phyloP scores from a whole-genome alignment of 495 filamentous ascomycete genomes.

The Alectoria sarmentosa region DNA sequence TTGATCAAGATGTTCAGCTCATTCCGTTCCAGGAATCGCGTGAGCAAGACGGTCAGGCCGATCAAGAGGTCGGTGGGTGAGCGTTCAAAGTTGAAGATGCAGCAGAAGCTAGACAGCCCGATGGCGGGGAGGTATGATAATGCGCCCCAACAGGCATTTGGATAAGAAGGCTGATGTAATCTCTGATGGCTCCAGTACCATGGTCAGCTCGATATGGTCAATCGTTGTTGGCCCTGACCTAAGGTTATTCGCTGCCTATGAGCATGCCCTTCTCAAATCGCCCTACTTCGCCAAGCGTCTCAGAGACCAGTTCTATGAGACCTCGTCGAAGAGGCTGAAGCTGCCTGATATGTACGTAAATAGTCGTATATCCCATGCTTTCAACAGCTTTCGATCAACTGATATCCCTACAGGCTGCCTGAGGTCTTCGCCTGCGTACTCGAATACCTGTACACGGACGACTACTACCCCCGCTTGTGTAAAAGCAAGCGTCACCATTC shows the following conservation, averaged over 20 bases:
- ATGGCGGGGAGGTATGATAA: slow-evolving; percentile 41
- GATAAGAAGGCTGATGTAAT: slow-evolving; percentile 27
- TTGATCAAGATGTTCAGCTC: slow-evolving; percentile 72
- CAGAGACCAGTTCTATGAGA: slow-evolving; percentile 51
- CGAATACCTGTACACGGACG: slow-evolving; percentile 66
- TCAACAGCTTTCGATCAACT: not conserved
- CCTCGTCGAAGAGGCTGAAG: slow-evolving; percentile 47
- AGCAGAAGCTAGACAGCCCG: slow-evolving; percentile 54
- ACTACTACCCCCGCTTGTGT: slow-evolving; percentile 55
- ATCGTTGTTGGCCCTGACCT: slow-evolving; percentile 71
- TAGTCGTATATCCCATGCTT: not conserved
- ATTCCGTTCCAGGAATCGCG: slow-evolving; percentile 66
- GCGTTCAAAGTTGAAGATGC: slow-evolving; percentile 66
- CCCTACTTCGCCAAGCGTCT: slow-evolving; percentile 51
- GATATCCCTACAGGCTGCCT: slow-evolving; percentile 41
- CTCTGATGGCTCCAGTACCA: slow-evolving; percentile 37
- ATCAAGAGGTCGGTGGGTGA: slow-evolving; percentile 67
- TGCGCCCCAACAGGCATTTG: slow-evolving; percentile 31
- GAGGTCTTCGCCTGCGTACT: slow-evolving; percentile 60
- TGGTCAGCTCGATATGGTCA: slow-evolving; percentile 75
- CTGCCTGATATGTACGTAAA: slow-evolving; percentile 51
- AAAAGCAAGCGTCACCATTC: slow-evolving; percentile 41
- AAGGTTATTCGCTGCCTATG: slow-evolving; percentile 69
- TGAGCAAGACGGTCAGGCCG: slow-evolving; percentile 69
- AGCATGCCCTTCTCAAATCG: slow-evolving; percentile 55